Percentiles rank a stretch among this genome's conserved stretches.
These are phyloP conservation scores for Metschnikowia reukaufii DNA, from an alignment of 805 yeast genomes.

Conservation along the genomic window DNA sequence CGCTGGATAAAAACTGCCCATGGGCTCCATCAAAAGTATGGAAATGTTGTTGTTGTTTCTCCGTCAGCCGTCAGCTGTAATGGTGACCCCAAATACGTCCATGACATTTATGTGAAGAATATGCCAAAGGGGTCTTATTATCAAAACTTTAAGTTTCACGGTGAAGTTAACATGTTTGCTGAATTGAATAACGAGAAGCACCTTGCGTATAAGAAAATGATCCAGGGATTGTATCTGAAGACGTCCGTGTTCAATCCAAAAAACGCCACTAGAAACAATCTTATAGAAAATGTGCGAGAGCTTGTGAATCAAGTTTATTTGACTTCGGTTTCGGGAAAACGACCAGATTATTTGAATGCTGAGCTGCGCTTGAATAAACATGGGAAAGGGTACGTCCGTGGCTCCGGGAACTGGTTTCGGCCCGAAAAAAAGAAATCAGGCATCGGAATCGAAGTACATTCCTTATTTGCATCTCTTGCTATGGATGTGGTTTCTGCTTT, in stretches of 20 bases:
- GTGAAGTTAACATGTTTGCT: slow-evolving; percentile 58
- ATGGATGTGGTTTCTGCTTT: slow-evolving; percentile 67
- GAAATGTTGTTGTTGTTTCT: slow-evolving; percentile 59
- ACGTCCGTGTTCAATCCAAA: slow-evolving; percentile 29
- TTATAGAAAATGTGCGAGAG: slow-evolving; percentile 28
- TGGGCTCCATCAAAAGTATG: slow-evolving; percentile 53
- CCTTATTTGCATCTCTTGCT: slow-evolving; percentile 63
- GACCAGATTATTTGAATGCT: background rate
- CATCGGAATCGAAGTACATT: slow-evolving; percentile 52
- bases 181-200: slow-evolving; percentile 43
- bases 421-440: slow-evolving; percentile 9
- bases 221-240: slow-evolving; percentile 35
- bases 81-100: slow-evolving; percentile 47
- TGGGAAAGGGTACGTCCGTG: background rate
- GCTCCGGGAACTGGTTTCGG: background rate
- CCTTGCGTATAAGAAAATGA: slow-evolving; percentile 28
- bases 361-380: background rate
- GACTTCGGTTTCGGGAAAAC: slow-evolving; percentile 29
- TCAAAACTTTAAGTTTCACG: slow-evolving; percentile 58
- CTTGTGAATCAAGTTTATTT: slow-evolving; percentile 27
- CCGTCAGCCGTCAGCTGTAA: slow-evolving; percentile 62
- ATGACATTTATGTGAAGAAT: slow-evolving; percentile 56
- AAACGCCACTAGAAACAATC: slow-evolving; percentile 26
- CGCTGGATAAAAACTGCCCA: slow-evolving; percentile 44
- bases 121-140: slow-evolving; percentile 59